phyloP scores from a whole-genome alignment of 768 basidiomycete species.

The Suillus tomentosus region DNA sequence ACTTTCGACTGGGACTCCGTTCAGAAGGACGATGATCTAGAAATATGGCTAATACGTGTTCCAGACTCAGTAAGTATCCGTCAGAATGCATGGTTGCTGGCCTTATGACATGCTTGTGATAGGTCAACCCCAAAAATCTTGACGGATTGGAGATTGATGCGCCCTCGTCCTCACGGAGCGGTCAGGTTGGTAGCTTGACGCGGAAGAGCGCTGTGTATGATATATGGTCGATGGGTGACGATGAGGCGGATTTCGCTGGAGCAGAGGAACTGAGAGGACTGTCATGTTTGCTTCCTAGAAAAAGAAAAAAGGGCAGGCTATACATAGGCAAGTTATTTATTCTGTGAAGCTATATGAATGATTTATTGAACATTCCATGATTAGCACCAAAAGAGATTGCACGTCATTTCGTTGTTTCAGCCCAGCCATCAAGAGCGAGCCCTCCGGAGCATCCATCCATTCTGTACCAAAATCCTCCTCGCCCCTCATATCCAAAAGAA shows the following conservation, averaged over 20 bases:
- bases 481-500: conserved; percentile 59
- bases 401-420: conserved; percentile 58
- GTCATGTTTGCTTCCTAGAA: conserved; percentile 66
- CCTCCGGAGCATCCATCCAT: conserved; percentile 18
- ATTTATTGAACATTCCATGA: neutral
- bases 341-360: neutral
- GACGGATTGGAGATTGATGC: conserved; percentile 51
- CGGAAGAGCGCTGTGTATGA: conserved; percentile 61
- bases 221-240: conserved; percentile 61
- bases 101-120: neutral
- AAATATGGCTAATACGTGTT: conserved; percentile 71
- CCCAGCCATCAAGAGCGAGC: conserved; percentile 42
- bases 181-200: conserved; percentile 49
- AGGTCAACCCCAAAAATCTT: conserved; percentile 71
- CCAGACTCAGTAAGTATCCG: conserved; percentile 58
- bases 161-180: conserved; percentile 41
- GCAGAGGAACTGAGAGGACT: conserved; percentile 67
- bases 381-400: conserved; percentile 62
- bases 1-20: conserved; percentile 73
- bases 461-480: conserved; percentile 51
- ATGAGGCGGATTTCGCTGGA: conserved; percentile 37
- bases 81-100: conserved; percentile 10
- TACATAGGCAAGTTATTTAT: conserved; percentile 48
- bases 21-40: conserved; percentile 54
- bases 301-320: conserved; percentile 57